Evolutionary conservation across 2,329 filamentous ascomycete genomes (phyloP).

Genomic region (Claviceps spartinae): DNA sequence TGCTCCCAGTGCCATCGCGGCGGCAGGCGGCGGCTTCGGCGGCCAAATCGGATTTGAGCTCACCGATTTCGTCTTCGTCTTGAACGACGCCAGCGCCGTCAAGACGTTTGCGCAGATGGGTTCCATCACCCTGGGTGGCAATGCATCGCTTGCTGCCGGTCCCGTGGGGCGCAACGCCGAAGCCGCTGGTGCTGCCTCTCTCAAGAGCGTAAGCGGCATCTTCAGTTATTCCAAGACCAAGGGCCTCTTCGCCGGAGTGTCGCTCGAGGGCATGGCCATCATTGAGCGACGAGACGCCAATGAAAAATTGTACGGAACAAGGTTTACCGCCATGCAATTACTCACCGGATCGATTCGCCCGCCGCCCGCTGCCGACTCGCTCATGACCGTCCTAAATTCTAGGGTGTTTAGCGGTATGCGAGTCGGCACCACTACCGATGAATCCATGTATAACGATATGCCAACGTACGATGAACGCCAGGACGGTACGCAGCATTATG

Average conservation of each 20-base stretch:
- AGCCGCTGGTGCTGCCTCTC: conserved; percentile 82
- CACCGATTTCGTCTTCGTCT: conserved; percentile 94
- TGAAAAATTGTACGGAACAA: conserved; percentile 82
- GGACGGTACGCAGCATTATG: conserved; percentile 40
- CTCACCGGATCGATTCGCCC: conserved; percentile 65
- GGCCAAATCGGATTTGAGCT: conserved; percentile 80
- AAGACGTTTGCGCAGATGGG: conserved; percentile 89
- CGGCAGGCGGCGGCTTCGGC: conserved; percentile 68
- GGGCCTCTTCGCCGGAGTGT: conserved; percentile 90
- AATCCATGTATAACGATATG: conserved; percentile 82
- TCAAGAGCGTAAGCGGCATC: conserved; percentile 78
- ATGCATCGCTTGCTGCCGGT: conserved; percentile 89
- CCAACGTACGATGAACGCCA: conserved; percentile 77
- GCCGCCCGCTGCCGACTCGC: conserved; percentile 68
- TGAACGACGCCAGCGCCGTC: conserved; percentile 82
- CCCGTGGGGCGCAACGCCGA: conserved; percentile 91
- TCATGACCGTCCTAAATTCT: conserved; percentile 76
- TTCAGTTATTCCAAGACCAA: conserved; percentile 98
- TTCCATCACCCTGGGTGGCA: conserved; percentile 83
- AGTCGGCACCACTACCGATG: conserved; percentile 28
- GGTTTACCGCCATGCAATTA: conserved; percentile 69
- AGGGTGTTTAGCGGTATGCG: conserved; percentile 63
- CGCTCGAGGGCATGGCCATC: conserved; percentile 81
- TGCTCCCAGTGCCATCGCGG: conserved; percentile 68
- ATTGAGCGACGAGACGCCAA: conserved; percentile 95